A percentile compares a stretch with the other conserved stretches of the same genome.
Conservation (phyloP, 1,139 yeast species). For the Candida labiduridarum region DNA sequence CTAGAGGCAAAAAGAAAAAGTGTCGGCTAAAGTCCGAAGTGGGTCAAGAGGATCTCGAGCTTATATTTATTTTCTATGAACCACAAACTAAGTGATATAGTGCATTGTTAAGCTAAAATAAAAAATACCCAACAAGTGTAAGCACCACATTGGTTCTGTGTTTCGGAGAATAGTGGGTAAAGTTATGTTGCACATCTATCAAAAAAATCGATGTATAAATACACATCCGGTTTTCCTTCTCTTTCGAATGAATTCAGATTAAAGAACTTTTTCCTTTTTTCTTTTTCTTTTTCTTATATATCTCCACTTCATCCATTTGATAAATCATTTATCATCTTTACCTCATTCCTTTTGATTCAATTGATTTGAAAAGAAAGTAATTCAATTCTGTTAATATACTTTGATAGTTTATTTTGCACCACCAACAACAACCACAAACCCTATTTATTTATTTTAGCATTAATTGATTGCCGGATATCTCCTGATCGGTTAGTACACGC, state of each 20-base stretch:
- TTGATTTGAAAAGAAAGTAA: neutral
- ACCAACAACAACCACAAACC: neutral
- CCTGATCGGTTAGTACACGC: neutral
- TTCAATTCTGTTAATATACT: neutral
- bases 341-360: neutral
- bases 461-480: neutral
- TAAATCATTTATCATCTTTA: neutral
- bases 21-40: constrained; percentile 1
- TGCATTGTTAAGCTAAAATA: neutral
- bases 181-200: neutral
- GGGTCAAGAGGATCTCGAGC: constrained; percentile 1
- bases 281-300: neutral
- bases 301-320: neutral
- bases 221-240: neutral
- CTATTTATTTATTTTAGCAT: neutral
- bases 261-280: neutral
- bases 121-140: neutral
- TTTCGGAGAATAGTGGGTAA: neutral
- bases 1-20: neutral
- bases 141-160: neutral
- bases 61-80: neutral
- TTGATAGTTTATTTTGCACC: too few relatives aligned
- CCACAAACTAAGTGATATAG: neutral
- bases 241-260: neutral
- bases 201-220: neutral